phyloP scores from a whole-genome alignment of 805 yeast species.

The Sungouiella thailandica region DNA sequence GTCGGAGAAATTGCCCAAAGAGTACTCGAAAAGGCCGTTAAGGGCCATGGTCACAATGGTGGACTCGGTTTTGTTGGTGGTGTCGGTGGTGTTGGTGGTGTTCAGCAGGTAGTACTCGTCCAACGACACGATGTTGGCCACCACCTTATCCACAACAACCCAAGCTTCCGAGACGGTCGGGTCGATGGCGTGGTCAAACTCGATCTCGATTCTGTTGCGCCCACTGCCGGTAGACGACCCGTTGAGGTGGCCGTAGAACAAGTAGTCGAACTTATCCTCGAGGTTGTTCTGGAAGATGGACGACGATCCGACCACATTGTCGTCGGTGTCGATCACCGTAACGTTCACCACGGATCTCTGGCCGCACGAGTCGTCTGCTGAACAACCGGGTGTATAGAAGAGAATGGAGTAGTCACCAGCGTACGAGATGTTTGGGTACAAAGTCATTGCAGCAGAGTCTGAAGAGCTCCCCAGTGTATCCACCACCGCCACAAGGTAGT shows the following conservation, averaged over 20 bases:
- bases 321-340: conserved; percentile 50
- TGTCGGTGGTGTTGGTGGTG: conserved; percentile 9
- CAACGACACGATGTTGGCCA: conserved; percentile 43
- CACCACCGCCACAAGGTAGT: conserved; percentile 30
- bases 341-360: conserved; percentile 76
- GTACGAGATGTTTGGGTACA: conserved; percentile 63
- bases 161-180: conserved; percentile 26
- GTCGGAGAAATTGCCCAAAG: conserved; percentile 54
- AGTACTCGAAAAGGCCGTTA: conserved; percentile 82
- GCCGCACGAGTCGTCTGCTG: conserved; percentile 58
- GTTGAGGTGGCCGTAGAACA: conserved; percentile 66
- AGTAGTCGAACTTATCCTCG: conserved; percentile 71
- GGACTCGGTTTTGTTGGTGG: conserved; percentile 13
- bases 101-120: conserved; percentile 31
- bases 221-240: conserved; percentile 30
- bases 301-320: conserved; percentile 36
- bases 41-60: conserved; percentile 33
- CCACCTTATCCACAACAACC: conserved; percentile 69
- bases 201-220: conserved; percentile 25
- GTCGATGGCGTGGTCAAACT: conserved; percentile 21
- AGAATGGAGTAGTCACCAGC: conserved; percentile 72
- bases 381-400: conserved; percentile 86
- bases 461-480: conserved; percentile 19
- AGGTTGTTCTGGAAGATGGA: conserved; percentile 76
- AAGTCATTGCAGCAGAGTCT: conserved; percentile 33